Percentiles rank a stretch among this genome's conserved stretches.
These are phyloP conservation scores for Rhodotorula sp. DNA, from an alignment of 1,284 basidiomycete species.

Conservation along the genomic window DNA sequence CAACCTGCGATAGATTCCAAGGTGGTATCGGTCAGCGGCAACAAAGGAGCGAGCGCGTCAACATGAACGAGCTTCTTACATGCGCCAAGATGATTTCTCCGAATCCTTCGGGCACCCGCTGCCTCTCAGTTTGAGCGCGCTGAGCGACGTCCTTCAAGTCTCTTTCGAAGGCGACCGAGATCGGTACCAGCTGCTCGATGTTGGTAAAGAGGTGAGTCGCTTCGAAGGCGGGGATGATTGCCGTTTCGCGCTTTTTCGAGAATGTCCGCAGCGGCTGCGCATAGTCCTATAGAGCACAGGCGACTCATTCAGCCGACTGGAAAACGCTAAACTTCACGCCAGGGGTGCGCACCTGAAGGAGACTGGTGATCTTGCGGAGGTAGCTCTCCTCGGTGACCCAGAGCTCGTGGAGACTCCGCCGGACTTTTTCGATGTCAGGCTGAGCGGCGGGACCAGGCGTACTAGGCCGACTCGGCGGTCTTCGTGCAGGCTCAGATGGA, in stretches of 20 bases:
- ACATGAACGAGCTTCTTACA: conserved; percentile 1
- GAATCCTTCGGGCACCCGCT: conserved; percentile 20
- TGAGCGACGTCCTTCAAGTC: conserved; percentile 20
- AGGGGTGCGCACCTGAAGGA: conserved; percentile 13
- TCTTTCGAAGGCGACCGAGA: conserved; percentile 22
- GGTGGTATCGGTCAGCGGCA: too few species aligned
- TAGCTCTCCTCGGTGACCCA: conserved; percentile 33
- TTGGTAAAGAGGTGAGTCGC: conserved; percentile 36
- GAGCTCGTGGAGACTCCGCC: conserved; percentile 30
- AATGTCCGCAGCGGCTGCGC: conserved; percentile 29
- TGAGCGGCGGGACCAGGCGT: conserved; percentile 25
- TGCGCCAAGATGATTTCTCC: conserved; percentile 32
- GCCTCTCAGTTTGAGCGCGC: conserved; percentile 6
- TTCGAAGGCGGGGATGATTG: conserved; percentile 27
- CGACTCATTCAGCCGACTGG: too few species aligned
- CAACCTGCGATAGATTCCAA: conserved; percentile 13
- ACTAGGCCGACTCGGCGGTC: conserved; percentile 1
- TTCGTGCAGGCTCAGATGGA: not conserved
- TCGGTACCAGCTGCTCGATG: conserved; percentile 35
- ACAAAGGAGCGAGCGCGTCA: not conserved
- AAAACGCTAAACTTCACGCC: rapidly evolving
- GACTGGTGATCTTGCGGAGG: conserved; percentile 25
- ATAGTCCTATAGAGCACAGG: conserved; percentile 16
- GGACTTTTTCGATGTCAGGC: conserved; percentile 27
- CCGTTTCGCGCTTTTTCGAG: conserved; percentile 23